These are phyloP conservation scores for Pseudoneurospora amorphoporcata DNA, from an alignment of 495 filamentous ascomycete species.

Conservation along the genomic window DNA sequence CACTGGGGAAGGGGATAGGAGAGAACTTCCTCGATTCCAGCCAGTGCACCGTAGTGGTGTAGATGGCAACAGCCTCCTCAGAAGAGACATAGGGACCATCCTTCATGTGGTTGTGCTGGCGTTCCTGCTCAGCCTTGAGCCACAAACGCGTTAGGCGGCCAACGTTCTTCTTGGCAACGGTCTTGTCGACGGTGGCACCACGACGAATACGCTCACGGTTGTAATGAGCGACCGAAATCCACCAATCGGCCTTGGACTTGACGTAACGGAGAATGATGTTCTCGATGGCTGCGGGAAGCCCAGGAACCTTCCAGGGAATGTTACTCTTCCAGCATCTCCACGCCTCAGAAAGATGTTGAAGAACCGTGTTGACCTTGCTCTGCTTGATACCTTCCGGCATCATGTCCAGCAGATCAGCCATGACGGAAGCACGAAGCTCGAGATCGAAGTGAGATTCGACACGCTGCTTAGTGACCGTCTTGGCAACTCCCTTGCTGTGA, in stretches of 20 bases:
- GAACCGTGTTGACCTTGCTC: conserved; percentile 96
- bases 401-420: conserved; percentile 99
- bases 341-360: conserved; percentile 94
- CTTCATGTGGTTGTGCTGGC: conserved; percentile 99
- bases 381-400: conserved; percentile 99
- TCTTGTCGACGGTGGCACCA: conserved; percentile 97
- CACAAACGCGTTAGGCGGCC: conserved; percentile 89
- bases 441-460: conserved; percentile 99
- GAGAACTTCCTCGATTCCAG: conserved; percentile 97
- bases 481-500: conserved; percentile 98
- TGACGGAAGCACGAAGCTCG: conserved; percentile 94
- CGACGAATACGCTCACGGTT: conserved; percentile 93
- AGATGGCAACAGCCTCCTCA: conserved; percentile 96
- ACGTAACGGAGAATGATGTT: conserved; percentile 98
- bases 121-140: conserved; percentile 97
- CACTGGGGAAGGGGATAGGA: conserved; percentile 96
- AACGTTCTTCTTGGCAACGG: conserved; percentile 98
- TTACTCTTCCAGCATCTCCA: conserved; percentile 99
- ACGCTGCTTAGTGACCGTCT: conserved; percentile 98
- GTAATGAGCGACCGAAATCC: conserved; percentile 98
- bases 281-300: conserved; percentile 90
- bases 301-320: conserved; percentile 98
- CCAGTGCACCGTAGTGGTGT: conserved; percentile 98
- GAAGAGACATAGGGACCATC: conserved; percentile 98
- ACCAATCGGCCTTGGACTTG: conserved; percentile 99